Evolutionary conservation across 306 rosid species (phyloP).

Genomic region (Mimosa bimucronata): DNA sequence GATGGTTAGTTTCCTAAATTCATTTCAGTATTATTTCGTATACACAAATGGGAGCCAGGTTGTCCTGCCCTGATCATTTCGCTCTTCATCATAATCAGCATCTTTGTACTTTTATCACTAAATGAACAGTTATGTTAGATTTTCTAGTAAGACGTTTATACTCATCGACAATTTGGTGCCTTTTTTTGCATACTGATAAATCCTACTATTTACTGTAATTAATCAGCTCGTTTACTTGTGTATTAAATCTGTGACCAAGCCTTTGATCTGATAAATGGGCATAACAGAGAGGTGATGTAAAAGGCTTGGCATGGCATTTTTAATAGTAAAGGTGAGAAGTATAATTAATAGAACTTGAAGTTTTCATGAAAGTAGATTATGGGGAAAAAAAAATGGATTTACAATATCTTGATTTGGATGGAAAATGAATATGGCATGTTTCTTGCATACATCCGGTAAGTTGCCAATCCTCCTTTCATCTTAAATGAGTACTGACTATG

Average conservation of each 20-base stretch:
- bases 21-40: background rate
- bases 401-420: background rate
- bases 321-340: background rate
- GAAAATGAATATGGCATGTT: slow-evolving; percentile 1
- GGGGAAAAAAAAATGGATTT: background rate
- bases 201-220: background rate
- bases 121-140: background rate
- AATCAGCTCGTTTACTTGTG: background rate
- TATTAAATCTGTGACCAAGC: background rate
- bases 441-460: slow-evolving; percentile 1
- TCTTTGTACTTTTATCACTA: background rate
- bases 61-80: background rate
- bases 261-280: background rate
- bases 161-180: background rate
- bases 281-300: background rate
- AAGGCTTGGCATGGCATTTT: background rate
- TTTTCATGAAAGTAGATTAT: background rate
- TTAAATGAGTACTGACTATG: slow-evolving; percentile 14
- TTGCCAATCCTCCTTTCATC: background rate
- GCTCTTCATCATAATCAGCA: slow-evolving; percentile 4
- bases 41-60: background rate
- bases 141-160: background rate
- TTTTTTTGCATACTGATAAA: background rate
- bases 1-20: background rate
- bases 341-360: background rate